These are phyloP conservation scores for Solanum dulcamara DNA, from an alignment of 257 asterid species.

Conservation along the genomic window DNA sequence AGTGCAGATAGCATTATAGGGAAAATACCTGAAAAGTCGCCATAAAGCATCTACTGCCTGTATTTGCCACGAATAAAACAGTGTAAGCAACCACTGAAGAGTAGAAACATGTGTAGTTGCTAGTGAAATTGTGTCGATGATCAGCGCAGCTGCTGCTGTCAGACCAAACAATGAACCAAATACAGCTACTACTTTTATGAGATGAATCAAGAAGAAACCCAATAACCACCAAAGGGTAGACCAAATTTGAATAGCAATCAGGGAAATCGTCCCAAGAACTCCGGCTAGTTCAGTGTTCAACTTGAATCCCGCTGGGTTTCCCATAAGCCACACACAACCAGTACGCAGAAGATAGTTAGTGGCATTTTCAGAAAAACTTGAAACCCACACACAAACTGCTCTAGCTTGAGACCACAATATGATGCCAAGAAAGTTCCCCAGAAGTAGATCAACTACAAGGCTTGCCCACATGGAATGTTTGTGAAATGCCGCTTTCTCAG, in stretches of 20 bases:
- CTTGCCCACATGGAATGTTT: slow-evolving; percentile 75
- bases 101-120: slow-evolving; percentile 57
- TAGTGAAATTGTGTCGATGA: slow-evolving; percentile 58
- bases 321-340: slow-evolving; percentile 99
- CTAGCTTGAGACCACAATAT: slow-evolving; percentile 51
- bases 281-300: slow-evolving; percentile 93
- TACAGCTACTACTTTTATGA: slow-evolving; percentile 49
- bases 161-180: slow-evolving; percentile 72
- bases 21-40: slow-evolving; percentile 87
- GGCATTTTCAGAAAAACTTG: slow-evolving; percentile 44
- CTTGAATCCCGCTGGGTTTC: slow-evolving; percentile 97
- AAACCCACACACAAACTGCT: slow-evolving; percentile 37
- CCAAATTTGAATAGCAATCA: slow-evolving; percentile 85
- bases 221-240: slow-evolving; percentile 69
- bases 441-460: slow-evolving; percentile 59
- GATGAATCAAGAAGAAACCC: slow-evolving; percentile 43
- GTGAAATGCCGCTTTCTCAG: slow-evolving; percentile 56
- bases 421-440: slow-evolving; percentile 69
- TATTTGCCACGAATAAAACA: slow-evolving; percentile 67
- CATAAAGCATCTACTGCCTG: slow-evolving; percentile 82
- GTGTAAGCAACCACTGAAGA: slow-evolving; percentile 66
- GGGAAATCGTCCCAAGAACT: slow-evolving; percentile 83
- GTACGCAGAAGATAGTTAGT: slow-evolving; percentile 71
- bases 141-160: slow-evolving; percentile 66
- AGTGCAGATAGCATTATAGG: not conserved